Percentiles rank a stretch among this genome's conserved stretches.
Evolutionary conservation across 805 yeast species (phyloP).

Genomic region (Yarrowia sp.): DNA sequence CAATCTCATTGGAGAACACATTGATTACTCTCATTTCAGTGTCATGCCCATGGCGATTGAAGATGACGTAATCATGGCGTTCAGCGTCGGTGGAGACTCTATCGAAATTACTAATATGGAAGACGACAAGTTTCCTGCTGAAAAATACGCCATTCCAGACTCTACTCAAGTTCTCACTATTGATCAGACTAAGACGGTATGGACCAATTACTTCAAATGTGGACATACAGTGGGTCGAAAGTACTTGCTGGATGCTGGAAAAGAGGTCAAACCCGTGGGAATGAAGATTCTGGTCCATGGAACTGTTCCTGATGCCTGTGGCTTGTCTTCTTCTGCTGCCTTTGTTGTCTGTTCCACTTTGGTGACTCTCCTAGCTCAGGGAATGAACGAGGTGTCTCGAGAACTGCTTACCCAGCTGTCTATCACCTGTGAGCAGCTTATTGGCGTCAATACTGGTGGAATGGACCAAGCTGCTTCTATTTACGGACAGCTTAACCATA

Average conservation of each 20-base stretch:
- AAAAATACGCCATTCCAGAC: constrained; percentile 27
- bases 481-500: constrained; percentile 57
- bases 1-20: constrained; percentile 70
- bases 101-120: constrained; percentile 40
- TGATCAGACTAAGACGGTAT: constrained; percentile 49
- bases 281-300: constrained; percentile 56
- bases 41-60: constrained; percentile 73
- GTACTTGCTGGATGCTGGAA: constrained; percentile 31
- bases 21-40: constrained; percentile 64
- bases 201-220: constrained; percentile 70
- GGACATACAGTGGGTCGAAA: constrained; percentile 59
- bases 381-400: constrained; percentile 45
- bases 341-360: constrained; percentile 63
- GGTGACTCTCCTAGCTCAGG: constrained; percentile 53
- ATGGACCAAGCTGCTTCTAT: constrained; percentile 75
- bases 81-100: constrained; percentile 29
- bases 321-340: constrained; percentile 69
- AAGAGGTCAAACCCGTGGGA: constrained; percentile 33
- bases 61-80: constrained; percentile 55
- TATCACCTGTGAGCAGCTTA: constrained; percentile 63
- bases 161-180: constrained; percentile 40
- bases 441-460: constrained; percentile 77
- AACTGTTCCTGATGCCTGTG: constrained; percentile 68
- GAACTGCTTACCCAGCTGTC: constrained; percentile 56
- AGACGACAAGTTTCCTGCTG: constrained; percentile 33